Evolutionary conservation across 164 flowering plant genomes (phyloP), one percentile per base, ranked within the genome.

Genomic region (Aristolochia fimbriata): DNA sequence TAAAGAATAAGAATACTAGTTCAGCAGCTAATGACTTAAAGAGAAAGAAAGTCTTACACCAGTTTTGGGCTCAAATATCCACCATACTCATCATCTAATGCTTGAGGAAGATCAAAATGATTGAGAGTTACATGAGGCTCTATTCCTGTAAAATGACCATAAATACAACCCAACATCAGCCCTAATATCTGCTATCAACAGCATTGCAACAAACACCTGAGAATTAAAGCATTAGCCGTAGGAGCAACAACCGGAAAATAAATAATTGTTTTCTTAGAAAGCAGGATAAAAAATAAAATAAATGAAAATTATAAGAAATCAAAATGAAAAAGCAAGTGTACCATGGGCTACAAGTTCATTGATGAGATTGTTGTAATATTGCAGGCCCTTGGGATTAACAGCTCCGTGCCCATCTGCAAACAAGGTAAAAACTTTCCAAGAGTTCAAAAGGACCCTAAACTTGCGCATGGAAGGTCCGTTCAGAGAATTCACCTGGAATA

Each of bases 51-150:
- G 16, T 10, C 41, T 70, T 70, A 72, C 81, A 74, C 66, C 11
- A 69, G 10, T 12, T 57, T 59, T 16, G 56, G n/a, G 61, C 71
- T 72, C 58, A 72, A 51, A 46, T 69, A 67, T 25, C 83, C 83
- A 17, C 65, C 68, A 22, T 76, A 79, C 27, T 76, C 78, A 51
- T 79, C 80, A 49, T 79, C 77, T 1, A 79, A 75, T 0, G 71
- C 68, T 74, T 76, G 80, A 6, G 83, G 83, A 52, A 70, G 59
- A 64, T 79, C 80, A 63, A 73, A 74, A 55, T 76, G 80, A 43
- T 65, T 63, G 16, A 79, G 51, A 0, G 80, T 79, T 11, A 71
- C 78, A 46, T 68, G 67, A 6, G 83, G 75, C 58, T 52, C 17
- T 7, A 79, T 56, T 17, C 78, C 83, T 79, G 67, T 53, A 33